These are phyloP conservation scores for Candida insectalens DNA, from an alignment of 805 yeast genomes.

Conservation along the genomic window DNA sequence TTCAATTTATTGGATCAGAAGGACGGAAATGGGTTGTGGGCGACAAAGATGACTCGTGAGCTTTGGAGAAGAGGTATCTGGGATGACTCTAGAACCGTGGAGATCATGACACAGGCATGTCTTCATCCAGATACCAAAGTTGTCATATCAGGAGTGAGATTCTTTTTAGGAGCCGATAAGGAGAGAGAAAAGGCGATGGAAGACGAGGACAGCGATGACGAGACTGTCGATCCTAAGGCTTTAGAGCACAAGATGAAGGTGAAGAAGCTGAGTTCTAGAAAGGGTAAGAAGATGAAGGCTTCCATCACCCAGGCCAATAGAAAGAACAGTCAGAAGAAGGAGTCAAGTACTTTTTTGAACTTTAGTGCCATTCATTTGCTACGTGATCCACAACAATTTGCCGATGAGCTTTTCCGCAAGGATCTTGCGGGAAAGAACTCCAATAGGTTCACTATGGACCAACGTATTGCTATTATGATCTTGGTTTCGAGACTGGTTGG, in stretches of 20 bases:
- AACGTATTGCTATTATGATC: slow-evolving; percentile 81
- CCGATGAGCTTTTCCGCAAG: slow-evolving; percentile 67
- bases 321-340: slow-evolving; percentile 41
- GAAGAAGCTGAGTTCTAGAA: slow-evolving; percentile 72
- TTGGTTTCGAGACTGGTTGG: slow-evolving; percentile 85
- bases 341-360: slow-evolving; percentile 63
- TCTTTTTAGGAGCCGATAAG: slow-evolving; percentile 91
- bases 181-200: slow-evolving; percentile 81
- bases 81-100: slow-evolving; percentile 97
- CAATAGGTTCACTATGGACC: slow-evolving; percentile 73
- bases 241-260: slow-evolving; percentile 74
- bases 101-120: slow-evolving; percentile 94
- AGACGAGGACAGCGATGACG: slow-evolving; percentile 55
- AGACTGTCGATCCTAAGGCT: slow-evolving; percentile 58
- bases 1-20: slow-evolving; percentile 80
- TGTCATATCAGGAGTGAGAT: slow-evolving; percentile 79
- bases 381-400: slow-evolving; percentile 97
- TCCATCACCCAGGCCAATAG: slow-evolving; percentile 66
- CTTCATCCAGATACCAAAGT: slow-evolving; percentile 81
- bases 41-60: slow-evolving; percentile 88
- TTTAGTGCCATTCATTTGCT: slow-evolving; percentile 91
- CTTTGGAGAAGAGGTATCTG: slow-evolving; percentile 97
- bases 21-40: slow-evolving; percentile 82
- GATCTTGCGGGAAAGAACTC: slow-evolving; percentile 65
- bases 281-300: slow-evolving; percentile 68